Evolutionary conservation across 106 monocot species (phyloP).

Genomic region (Acorus calamus): DNA sequence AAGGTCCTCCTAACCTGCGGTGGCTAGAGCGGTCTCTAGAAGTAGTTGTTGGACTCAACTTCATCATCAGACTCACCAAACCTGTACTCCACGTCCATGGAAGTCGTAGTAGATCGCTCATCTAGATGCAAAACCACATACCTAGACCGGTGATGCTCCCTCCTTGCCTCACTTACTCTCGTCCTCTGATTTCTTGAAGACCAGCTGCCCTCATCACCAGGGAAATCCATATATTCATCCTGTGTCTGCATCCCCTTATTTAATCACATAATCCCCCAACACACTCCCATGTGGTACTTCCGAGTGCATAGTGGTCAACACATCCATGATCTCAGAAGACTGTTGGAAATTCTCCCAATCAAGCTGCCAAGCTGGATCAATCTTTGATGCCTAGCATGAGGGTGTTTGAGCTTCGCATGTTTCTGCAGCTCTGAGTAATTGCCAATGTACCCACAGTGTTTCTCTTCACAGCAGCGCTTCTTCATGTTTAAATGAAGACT

Average conservation of each 20-base stretch:
- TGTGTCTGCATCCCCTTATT: constrained; percentile 45
- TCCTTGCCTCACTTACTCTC: constrained; percentile 16
- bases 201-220: constrained; percentile 25
- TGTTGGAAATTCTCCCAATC: constrained; percentile 78
- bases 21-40: constrained; percentile 8
- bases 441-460: constrained; percentile 42
- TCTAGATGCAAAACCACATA: constrained; percentile 21
- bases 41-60: constrained; percentile 3
- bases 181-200: constrained; percentile 39
- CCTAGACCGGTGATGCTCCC: constrained; percentile 5
- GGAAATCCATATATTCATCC: constrained; percentile 41
- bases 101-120: constrained; percentile 17
- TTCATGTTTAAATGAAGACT: constrained; percentile 39
- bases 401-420: constrained; percentile 47
- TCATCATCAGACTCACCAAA: constrained; percentile 32
- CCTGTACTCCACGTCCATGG: constrained; percentile 26
- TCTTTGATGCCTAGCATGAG: constrained; percentile 56
- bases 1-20: constrained; percentile 15
- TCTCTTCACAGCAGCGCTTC: constrained; percentile 47
- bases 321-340: constrained; percentile 58
- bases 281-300: constrained; percentile 69
- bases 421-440: constrained; percentile 49
- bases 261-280: constrained; percentile 77
- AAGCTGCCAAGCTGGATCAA: constrained; percentile 44
- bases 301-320: constrained; percentile 57